A percentile compares a stretch with the other conserved stretches of the same genome.
Evolutionary conservation across 495 filamentous ascomycete species (phyloP).

Genomic region (Aspergillus conjunctus): DNA sequence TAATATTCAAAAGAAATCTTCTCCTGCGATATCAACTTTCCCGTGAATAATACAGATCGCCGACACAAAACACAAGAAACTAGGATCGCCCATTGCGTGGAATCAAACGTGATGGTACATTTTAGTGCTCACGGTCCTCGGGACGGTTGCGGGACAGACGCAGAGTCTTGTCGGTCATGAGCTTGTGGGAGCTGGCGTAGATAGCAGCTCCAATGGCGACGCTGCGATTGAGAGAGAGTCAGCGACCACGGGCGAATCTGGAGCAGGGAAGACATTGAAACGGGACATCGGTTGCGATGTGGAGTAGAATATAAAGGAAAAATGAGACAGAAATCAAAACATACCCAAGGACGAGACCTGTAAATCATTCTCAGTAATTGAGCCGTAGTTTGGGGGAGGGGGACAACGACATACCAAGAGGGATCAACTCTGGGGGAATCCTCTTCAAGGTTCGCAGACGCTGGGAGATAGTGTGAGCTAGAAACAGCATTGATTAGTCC

Average conservation of each 20-base stretch:
- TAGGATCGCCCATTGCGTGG: conserved; percentile 34
- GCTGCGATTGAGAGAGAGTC: conserved; percentile 44
- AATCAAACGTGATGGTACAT: conserved; percentile 46
- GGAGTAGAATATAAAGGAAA: conserved; percentile 24
- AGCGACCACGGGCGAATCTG: conserved; percentile 21
- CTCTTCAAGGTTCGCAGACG: conserved; percentile 82
- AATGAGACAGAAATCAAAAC: conserved; percentile 28
- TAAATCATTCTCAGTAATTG: conserved; percentile 19
- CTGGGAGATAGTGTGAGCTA: conserved; percentile 97
- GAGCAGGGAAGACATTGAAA: conserved; percentile 3
- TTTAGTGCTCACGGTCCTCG: conserved; percentile 50
- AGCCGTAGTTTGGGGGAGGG: conserved; percentile 21
- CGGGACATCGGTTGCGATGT: conserved; percentile 17
- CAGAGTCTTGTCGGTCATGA: conserved; percentile 87
- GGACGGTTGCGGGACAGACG: conserved; percentile 64
- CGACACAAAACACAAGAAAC: conserved; percentile 32
- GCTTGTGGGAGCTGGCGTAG: conserved; percentile 80
- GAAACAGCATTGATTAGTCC: conserved; percentile 34
- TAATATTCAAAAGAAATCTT: conserved; percentile 15
- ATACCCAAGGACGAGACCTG: conserved; percentile 83
- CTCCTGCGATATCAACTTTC: conserved; percentile 31
- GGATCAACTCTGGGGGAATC: conserved; percentile 92
- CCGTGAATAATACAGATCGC: conserved; percentile 42
- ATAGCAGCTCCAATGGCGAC: conserved; percentile 69
- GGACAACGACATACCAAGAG: conserved; percentile 70